phyloP scores from a whole-genome alignment of 371 early-diverging fungal genomes.

The Mortierella sp. region DNA sequence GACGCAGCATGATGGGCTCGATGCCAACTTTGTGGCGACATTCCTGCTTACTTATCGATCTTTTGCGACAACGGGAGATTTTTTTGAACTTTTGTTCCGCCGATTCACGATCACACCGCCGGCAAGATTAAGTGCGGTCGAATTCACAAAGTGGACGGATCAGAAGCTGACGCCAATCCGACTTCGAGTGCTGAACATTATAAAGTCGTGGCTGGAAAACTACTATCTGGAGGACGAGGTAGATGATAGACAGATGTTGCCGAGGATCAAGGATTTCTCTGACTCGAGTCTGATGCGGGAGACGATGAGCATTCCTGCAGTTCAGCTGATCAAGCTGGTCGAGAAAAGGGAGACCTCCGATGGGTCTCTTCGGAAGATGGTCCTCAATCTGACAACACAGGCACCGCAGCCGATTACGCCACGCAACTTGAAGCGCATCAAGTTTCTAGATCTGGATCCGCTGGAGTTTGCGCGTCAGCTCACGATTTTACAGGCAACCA shows the following conservation, averaged over 20 bases:
- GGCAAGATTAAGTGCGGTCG: slow-evolving; percentile 68
- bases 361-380: slow-evolving; percentile 67
- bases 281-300: slow-evolving; percentile 76
- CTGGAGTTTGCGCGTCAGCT: slow-evolving; percentile 94
- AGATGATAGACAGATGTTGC: slow-evolving; percentile 69
- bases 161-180: slow-evolving; percentile 89
- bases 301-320: slow-evolving; percentile 74
- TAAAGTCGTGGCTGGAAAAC: slow-evolving; percentile 92
- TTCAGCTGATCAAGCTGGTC: slow-evolving; percentile 76
- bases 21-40: slow-evolving; percentile 81
- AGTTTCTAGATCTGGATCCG: slow-evolving; percentile 88
- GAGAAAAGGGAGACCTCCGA: slow-evolving; percentile 73
- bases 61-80: slow-evolving; percentile 80
- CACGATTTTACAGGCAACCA: slow-evolving; percentile 85
- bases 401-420: slow-evolving; percentile 79
- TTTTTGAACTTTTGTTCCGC: slow-evolving; percentile 76
- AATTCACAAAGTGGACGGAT: slow-evolving; percentile 84
- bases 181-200: slow-evolving; percentile 90
- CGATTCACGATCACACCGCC: slow-evolving; percentile 85
- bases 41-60: slow-evolving; percentile 93
- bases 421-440: slow-evolving; percentile 69
- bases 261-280: slow-evolving; percentile 82
- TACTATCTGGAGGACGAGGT: slow-evolving; percentile 83
- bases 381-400: slow-evolving; percentile 66
- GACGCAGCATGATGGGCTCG: slow-evolving; percentile 86